Conservation (phyloP, 805 yeast genomes). For the Candida railenensis region DNA sequence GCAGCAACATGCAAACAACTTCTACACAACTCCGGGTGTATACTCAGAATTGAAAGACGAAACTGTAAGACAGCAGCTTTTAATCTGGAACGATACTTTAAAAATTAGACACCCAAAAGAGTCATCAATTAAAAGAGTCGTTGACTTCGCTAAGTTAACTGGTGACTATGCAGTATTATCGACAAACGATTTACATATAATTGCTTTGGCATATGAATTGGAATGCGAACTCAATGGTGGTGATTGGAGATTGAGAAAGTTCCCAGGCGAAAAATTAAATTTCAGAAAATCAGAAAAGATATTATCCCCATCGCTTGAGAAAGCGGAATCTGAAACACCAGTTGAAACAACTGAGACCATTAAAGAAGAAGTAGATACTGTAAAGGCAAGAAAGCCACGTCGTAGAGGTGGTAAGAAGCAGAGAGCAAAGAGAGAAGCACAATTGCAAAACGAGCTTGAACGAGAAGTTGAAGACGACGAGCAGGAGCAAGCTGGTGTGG, state of each 20-base stretch:
- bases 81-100: constrained; percentile 76
- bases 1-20: constrained; percentile 65
- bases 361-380: background rate
- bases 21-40: constrained; percentile 91
- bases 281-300: constrained; percentile 16
- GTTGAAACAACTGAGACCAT: background rate
- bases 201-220: constrained; percentile 88
- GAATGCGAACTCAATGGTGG: constrained; percentile 72
- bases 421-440: constrained; percentile 53
- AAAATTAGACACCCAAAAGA: constrained; percentile 75
- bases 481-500: constrained; percentile 1
- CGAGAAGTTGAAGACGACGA: constrained; percentile 10
- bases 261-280: constrained; percentile 62
- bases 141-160: constrained; percentile 76
- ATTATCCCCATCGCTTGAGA: too few relatives aligned
- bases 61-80: constrained; percentile 71
- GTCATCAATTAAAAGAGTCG: constrained; percentile 61
- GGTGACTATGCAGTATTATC: constrained; percentile 91
- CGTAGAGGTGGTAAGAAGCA: constrained; percentile 69
- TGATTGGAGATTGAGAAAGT: constrained; percentile 65
- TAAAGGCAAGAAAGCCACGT: constrained; percentile 37
- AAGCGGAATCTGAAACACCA: constrained; percentile 9
- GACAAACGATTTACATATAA: constrained; percentile 85
- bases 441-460: constrained; percentile 16
- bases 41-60: constrained; percentile 84